Evolutionary conservation across 176 grass and related monocot species (phyloP).

Genomic region (Bothriochloa decipiens): DNA sequence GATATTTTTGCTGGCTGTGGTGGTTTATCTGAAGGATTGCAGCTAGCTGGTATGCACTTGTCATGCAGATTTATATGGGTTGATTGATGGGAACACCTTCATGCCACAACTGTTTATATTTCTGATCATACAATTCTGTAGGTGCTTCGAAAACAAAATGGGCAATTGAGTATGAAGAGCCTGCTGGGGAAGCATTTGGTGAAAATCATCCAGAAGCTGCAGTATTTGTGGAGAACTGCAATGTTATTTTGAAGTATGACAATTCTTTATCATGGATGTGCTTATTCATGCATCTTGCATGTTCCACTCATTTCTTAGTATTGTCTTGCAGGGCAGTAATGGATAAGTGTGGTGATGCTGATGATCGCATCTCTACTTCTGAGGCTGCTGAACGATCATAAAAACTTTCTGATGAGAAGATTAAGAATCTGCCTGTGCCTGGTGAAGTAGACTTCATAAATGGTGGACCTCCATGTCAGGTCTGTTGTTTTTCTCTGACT

Average conservation of each 20-base stretch:
- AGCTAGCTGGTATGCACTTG: slow-evolving; percentile 50
- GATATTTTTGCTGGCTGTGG: no score
- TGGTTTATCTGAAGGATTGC: slow-evolving; percentile 39
- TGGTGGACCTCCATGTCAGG: slow-evolving; percentile 80
- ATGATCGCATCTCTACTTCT: slow-evolving; percentile 60
- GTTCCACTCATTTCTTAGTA: background rate
- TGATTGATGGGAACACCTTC: background rate
- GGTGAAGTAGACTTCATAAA: slow-evolving; percentile 79
- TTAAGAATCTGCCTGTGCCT: slow-evolving; percentile 61
- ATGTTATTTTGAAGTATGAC: slow-evolving; percentile 65
- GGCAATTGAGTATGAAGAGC: slow-evolving; percentile 97
- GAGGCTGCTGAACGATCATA: slow-evolving; percentile 55
- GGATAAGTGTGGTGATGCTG: slow-evolving; percentile 43
- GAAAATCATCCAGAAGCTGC: slow-evolving; percentile 66
- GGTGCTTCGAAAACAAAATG: slow-evolving; percentile 77
- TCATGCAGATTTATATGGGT: background rate
- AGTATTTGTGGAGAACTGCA: slow-evolving; percentile 81
- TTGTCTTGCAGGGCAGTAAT: background rate
- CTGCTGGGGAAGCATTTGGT: slow-evolving; percentile 73
- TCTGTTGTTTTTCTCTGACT: slow-evolving; percentile 22
- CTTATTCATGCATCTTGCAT: background rate
- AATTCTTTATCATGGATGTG: background rate
- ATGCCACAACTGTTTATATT: background rate
- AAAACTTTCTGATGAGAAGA: slow-evolving; percentile 57
- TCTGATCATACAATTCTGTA: slow-evolving; percentile 42